Evolutionary conservation across 305 asterid genomes (phyloP).

Genomic region (Solanum hybrid): DNA sequence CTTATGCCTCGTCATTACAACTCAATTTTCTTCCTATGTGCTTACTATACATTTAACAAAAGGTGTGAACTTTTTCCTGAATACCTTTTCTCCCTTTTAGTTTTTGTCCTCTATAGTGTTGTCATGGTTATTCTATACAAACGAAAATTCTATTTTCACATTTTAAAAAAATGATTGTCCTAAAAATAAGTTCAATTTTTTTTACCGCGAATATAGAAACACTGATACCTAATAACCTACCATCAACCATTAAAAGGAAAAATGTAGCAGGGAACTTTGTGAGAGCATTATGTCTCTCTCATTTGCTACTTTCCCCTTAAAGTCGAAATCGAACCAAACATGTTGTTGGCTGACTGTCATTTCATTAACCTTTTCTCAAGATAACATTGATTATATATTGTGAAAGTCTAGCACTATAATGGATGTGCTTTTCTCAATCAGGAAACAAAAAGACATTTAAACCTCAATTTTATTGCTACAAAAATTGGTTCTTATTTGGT

Average conservation of each 20-base stretch:
- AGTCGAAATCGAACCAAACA: not conserved
- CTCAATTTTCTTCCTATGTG: not conserved
- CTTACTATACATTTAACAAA: not conserved
- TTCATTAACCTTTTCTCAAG: not conserved
- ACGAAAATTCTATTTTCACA: not conserved
- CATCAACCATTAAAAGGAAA: not conserved
- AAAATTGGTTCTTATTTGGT: not conserved
- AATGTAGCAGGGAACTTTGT: not conserved
- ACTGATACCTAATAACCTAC: not conserved
- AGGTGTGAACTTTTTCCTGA: not conserved
- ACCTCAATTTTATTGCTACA: not conserved
- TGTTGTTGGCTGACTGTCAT: not conserved
- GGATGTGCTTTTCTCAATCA: not conserved
- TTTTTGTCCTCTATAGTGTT: not conserved
- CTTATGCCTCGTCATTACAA: not conserved
- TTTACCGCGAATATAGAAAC: not conserved
- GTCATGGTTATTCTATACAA: not conserved
- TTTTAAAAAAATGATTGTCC: not conserved
- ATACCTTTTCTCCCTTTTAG: not conserved
- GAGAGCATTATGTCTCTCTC: not conserved
- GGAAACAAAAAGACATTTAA: not conserved
- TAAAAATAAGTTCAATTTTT: not conserved
- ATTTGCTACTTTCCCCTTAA: not conserved
- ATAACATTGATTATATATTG: not conserved
- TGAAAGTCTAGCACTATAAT: not conserved